Evolutionary conservation across 805 yeast genomes (phyloP).

Genomic region (Hanseniaspora nectarophila): DNA sequence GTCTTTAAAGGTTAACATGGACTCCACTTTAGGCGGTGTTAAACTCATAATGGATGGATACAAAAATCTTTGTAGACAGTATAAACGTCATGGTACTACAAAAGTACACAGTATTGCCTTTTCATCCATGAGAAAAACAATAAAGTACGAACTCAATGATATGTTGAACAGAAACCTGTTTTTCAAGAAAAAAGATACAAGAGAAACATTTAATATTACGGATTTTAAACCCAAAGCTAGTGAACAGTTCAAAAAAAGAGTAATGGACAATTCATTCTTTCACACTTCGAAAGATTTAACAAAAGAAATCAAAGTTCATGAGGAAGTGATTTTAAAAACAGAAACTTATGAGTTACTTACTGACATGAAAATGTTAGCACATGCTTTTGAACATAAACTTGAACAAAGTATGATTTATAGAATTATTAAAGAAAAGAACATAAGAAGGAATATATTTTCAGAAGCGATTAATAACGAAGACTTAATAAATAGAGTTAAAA

Average conservation of each 20-base stretch:
- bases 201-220: not conserved
- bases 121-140: not conserved
- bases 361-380: conserved; percentile 1
- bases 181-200: not conserved
- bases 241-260: not conserved
- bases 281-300: not conserved
- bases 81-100: not conserved
- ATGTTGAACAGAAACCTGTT: not conserved
- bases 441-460: not conserved
- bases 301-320: not conserved
- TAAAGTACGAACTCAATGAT: not conserved
- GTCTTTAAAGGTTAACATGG: not conserved
- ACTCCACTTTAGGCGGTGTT: not conserved
- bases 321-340: not conserved
- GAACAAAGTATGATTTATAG: not conserved
- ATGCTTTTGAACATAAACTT: not conserved
- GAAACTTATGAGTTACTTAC: conserved; percentile 2
- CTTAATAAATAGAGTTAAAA: not conserved
- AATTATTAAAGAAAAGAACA: conserved; percentile 3
- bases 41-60: not conserved
- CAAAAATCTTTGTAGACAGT: not conserved
- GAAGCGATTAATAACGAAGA: not conserved
- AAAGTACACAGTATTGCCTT: not conserved
- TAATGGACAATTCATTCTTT: not conserved
- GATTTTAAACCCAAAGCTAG: not conserved